Conservation (phyloP, 306 rosid species). For the Begonia fuchsioides region DNA sequence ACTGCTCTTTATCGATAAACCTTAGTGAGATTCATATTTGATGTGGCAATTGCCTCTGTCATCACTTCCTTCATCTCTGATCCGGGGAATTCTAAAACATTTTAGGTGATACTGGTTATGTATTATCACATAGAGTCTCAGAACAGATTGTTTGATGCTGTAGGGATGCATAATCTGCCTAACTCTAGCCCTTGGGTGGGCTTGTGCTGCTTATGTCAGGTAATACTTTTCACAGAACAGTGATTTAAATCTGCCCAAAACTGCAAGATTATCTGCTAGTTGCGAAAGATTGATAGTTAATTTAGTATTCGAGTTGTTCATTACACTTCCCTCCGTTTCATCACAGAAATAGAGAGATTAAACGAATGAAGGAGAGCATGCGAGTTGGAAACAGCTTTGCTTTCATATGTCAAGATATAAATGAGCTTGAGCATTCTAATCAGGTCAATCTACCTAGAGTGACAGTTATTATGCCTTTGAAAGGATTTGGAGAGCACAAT, state of each 20-base stretch:
- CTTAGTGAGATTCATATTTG: too few relatives aligned
- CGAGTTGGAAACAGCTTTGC: conserved; percentile 55
- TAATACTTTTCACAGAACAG: conserved; percentile 8
- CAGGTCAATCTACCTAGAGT: conserved; percentile 75
- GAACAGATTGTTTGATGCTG: conserved; percentile 6
- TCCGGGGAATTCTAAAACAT: neutral
- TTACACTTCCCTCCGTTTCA: neutral
- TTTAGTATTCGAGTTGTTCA: neutral
- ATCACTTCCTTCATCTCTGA: neutral
- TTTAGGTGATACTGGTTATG: too few relatives aligned
- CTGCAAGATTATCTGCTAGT: neutral
- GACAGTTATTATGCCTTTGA: conserved; percentile 78
- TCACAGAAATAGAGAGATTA: conserved; percentile 71
- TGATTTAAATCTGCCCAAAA: neutral
- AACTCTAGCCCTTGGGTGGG: conserved; percentile 74
- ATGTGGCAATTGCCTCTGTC: too few relatives aligned
- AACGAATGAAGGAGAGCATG: conserved; percentile 38
- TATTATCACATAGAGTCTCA: neutral
- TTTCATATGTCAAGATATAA: conserved; percentile 63
- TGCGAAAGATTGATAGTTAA: neutral
- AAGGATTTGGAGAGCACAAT: conserved; percentile 98
- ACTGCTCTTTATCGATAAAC: too few relatives aligned
- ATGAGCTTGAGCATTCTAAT: conserved; percentile 72
- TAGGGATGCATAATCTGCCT: conserved; percentile 79
- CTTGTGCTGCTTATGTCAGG: conserved; percentile 79